Evolutionary conservation across 2,329 filamentous ascomycete species (phyloP), one percentile per base, ranked within the genome.

Genomic region (Hirsutella thompsonii): DNA sequence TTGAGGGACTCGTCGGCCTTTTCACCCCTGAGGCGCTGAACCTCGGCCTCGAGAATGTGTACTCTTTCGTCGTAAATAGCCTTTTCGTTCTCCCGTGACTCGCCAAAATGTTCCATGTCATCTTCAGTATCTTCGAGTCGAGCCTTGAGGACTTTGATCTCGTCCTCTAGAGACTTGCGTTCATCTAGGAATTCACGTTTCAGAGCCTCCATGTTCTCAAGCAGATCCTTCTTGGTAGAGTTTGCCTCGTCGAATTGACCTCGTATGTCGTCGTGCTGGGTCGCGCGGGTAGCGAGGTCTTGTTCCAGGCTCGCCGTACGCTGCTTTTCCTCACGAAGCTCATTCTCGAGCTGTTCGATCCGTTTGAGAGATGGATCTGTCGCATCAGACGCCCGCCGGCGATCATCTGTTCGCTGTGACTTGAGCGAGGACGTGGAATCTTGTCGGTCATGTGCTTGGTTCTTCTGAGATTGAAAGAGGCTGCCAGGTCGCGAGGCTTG

Each of bases 131-230:
- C 87, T 55, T 96, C 92, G 1, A 92, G 68, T 40, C 81, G 83
- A 41, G 80, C 70, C 54, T 83, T 89, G 43, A 89, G 72, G 13
- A 75, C 73, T 50, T 79, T 81, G 43, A 92, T 79, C 56, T 96
- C 89, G 14, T 76, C 70, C 50, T 94, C 85, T 1, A 96, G 68
- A 9, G 80, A 83, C 53, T 83, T 86, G 32, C 92, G 78, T 59
- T 96, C 90, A 38, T 81, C 79, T 29, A 83, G 70, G 50, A 94
- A 95, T 54, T 96, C 92, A 20, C 78, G 79, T 60, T 95, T 87
- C 48, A 93, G 76, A 11, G 89, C 82, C 55, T 96, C 88, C 66
- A 98, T 86, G 54, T 98, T 98, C 48, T 86, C 82, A 62, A 98
- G 79, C 9, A 98, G 75, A 58, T 96, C 92, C 51, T 84, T 83